Evolutionary conservation across 2,329 filamentous ascomycete species (phyloP), one percentile per base, ranked within the genome.

Genomic region (Pseudopyrenochaeta lycopersici): DNA sequence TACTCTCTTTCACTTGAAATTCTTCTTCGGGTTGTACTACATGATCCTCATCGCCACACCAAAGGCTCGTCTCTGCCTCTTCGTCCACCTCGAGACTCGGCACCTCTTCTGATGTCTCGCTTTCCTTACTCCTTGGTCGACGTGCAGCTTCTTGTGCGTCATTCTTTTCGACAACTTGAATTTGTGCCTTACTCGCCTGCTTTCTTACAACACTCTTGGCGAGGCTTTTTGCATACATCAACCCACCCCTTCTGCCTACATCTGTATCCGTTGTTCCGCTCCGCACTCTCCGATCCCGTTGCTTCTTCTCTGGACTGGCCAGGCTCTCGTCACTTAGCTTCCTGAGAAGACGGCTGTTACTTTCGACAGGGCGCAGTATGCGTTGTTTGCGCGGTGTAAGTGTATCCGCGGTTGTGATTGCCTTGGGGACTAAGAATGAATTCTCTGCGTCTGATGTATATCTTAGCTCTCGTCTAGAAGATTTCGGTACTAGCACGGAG

Each of bases 381-480:
- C 73, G 67, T 52, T 75, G 73, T 43, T 67, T 73, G 21, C 63
- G 67, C 4, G 71, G 68, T 32, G 63, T 67, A 2, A 64, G 52
- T 2, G 41, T 38, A 38, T 58, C 42, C 6, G 9, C 41, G 7
- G 56, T 41, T 9, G 55, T 41, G 3, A 59, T 39, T 14, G 58
- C 50, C 39, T 69, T 71, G 2, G 64, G 63, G 14, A 65, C 52
- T 14, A 66, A 52, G 43, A 68, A 63, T 4, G 64, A 64, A 7
- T 65, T 58, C 32, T 71, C 66, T 4, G 47, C 36, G 46, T 69
- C 64, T 52, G 64, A 52, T 7, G 52, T 62, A 38, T 68, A 67
- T 14, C 59, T 57, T 3, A 67, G 46, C 20, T 67, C 56, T 46
- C 68, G 69, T 32, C 53, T 68, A 7, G 68, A 68, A 3, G 57